Conservation (phyloP, 495 filamentous ascomycete genomes). For the Niebla homalea region DNA sequence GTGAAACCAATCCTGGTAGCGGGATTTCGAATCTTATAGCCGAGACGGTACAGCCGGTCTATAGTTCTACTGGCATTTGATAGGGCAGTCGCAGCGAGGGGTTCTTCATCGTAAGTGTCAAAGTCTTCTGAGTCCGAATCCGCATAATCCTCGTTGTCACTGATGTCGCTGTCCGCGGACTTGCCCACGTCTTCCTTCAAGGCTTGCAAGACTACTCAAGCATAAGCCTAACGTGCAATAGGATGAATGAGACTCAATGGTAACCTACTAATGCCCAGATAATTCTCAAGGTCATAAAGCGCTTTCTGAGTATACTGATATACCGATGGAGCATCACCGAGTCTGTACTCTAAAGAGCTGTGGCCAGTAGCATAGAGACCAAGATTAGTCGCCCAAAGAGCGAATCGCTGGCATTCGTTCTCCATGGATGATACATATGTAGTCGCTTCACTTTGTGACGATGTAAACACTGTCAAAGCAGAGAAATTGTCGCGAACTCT, state of each 20-base stretch:
- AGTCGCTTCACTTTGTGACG: no score
- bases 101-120: not conserved
- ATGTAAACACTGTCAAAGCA: no score
- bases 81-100: constrained; percentile 2
- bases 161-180: not conserved
- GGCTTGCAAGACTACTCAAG: not conserved
- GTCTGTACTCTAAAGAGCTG: constrained; percentile 18
- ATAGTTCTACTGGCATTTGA: constrained; percentile 10
- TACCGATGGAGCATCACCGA: constrained; percentile 13
- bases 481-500: no score
- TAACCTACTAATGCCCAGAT: not conserved
- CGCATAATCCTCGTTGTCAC: not conserved
- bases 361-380: constrained; percentile 15
- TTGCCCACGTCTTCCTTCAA: not conserved
- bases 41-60: constrained; percentile 15
- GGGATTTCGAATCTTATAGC: constrained; percentile 18
- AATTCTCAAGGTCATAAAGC: constrained; percentile 1
- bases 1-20: constrained; percentile 10
- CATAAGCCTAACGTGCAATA: not conserved
- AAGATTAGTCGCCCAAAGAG: constrained; percentile 18
- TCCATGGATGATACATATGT: not conserved
- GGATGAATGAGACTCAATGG: not conserved
- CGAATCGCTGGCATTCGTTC: constrained; percentile 14
- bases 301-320: not conserved
- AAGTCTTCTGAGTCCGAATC: constrained; percentile 6